Evolutionary conservation across 257 asterid genomes (phyloP).

Genomic region (Anisodus tanguticus): DNA sequence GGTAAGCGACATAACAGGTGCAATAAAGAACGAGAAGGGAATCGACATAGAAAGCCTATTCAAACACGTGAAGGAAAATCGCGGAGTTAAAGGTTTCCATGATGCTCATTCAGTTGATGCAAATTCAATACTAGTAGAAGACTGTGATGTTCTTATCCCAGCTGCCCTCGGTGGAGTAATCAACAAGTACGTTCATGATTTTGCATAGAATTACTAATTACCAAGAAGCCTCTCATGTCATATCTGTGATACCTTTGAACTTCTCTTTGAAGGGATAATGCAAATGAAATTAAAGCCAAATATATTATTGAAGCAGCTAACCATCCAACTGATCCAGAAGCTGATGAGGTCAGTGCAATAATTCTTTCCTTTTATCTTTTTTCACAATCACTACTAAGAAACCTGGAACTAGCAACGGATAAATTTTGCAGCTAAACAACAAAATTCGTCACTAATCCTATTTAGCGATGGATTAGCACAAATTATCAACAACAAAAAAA

Average conservation of each 20-base stretch:
- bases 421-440: no score
- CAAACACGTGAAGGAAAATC: conserved; percentile 55
- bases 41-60: conserved; percentile 59
- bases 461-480: no score
- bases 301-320: conserved; percentile 45
- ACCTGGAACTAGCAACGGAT: no score
- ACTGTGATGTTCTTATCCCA: conserved; percentile 86
- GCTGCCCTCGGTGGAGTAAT: conserved; percentile 96
- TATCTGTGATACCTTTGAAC: background rate
- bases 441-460: no score
- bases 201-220: background rate
- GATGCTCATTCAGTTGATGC: conserved; percentile 65
- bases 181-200: conserved; percentile 51
- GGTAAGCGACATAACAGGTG: conserved; percentile 69
- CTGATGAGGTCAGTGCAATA: conserved; percentile 66
- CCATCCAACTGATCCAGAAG: conserved; percentile 95
- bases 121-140: conserved; percentile 60
- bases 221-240: background rate
- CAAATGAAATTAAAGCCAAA: conserved; percentile 75
- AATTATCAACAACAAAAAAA: no score
- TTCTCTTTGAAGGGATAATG: conserved; percentile 60
- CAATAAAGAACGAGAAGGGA: conserved; percentile 65
- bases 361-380: background rate
- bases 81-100: conserved; percentile 73
- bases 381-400: background rate